Conservation (phyloP, 2,329 filamentous ascomycete species). For the Podosphaera leucotricha region DNA sequence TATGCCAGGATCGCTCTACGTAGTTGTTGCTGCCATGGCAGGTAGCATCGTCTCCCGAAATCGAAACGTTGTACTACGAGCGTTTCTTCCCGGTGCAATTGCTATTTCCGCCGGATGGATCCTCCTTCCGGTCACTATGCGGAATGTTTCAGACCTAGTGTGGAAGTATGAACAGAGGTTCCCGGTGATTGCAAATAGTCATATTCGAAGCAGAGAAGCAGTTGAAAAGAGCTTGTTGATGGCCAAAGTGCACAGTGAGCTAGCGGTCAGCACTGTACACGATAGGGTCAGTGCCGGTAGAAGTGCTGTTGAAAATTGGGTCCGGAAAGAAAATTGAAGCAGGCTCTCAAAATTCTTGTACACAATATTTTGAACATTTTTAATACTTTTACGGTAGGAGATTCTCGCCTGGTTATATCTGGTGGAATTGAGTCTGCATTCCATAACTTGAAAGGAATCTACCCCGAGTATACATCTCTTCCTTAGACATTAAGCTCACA, state of each 20-base stretch:
- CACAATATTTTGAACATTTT: not conserved
- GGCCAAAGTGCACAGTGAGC: constrained; percentile 48
- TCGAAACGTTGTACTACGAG: constrained; percentile 62
- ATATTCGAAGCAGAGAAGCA: constrained; percentile 46
- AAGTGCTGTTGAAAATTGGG: constrained; percentile 66
- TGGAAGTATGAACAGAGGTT: constrained; percentile 89
- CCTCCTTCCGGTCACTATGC: constrained; percentile 70
- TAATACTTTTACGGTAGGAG: not conserved
- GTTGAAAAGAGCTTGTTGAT: constrained; percentile 48
- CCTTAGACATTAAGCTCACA: too few relatives aligned
- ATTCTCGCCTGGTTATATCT: not conserved
- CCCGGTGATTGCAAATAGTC: constrained; percentile 60
- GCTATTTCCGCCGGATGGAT: constrained; percentile 66
- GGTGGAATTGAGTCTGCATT: too few relatives aligned
- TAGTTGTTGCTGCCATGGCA: constrained; percentile 83
- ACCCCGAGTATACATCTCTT: too few relatives aligned
- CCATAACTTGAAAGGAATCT: too few relatives aligned
- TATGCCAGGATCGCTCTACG: constrained; percentile 75
- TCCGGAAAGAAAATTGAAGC: constrained; percentile 45
- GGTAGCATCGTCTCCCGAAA: constrained; percentile 79
- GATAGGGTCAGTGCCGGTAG: constrained; percentile 56
- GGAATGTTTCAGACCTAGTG: constrained; percentile 62
- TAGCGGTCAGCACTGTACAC: constrained; percentile 50
- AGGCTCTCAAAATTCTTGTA: not conserved
- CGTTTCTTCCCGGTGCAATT: constrained; percentile 51